A percentile compares a stretch with the other conserved stretches of the same genome.
These are phyloP conservation scores for Vigna hirtella DNA, from an alignment of 306 rosid species.

Conservation along the genomic window DNA sequence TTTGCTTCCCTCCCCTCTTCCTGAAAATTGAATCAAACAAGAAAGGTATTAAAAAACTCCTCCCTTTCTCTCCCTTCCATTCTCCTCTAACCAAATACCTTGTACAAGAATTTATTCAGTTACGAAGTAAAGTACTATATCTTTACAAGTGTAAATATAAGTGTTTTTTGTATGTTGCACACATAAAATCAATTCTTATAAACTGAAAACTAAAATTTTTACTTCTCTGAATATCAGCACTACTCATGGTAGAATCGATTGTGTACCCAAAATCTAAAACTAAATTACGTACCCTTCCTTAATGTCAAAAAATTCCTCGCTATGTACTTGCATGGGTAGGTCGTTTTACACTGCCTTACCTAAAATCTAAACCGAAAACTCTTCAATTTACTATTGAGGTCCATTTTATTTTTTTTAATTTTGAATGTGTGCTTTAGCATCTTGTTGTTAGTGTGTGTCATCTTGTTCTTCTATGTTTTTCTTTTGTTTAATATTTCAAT, in stretches of 20 bases:
- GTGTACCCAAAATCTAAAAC: neutral
- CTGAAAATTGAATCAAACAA: no score
- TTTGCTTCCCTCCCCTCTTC: no score
- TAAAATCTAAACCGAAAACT: neutral
- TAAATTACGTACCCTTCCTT: no score
- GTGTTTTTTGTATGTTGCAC: no score
- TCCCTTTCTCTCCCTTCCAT: no score
- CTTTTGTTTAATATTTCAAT: conserved; percentile 3
- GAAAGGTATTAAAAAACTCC: no score
- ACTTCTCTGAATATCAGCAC: no score
- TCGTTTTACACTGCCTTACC: no score
- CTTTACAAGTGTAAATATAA: neutral
- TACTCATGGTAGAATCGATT: neutral
- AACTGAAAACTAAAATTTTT: neutral
- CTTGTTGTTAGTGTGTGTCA: neutral
- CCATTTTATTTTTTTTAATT: neutral
- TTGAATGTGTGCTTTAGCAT: conserved; percentile 4
- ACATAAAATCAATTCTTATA: neutral
- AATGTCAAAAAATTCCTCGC: no score
- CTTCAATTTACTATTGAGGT: neutral
- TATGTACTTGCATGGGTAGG: no score
- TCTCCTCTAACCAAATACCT: no score
- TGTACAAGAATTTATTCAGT: neutral
- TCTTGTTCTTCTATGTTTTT: neutral
- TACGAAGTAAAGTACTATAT: neutral